Evolutionary conservation across 2,329 filamentous ascomycete genomes (phyloP).

Genomic region (Calonectria pauciramosa): DNA sequence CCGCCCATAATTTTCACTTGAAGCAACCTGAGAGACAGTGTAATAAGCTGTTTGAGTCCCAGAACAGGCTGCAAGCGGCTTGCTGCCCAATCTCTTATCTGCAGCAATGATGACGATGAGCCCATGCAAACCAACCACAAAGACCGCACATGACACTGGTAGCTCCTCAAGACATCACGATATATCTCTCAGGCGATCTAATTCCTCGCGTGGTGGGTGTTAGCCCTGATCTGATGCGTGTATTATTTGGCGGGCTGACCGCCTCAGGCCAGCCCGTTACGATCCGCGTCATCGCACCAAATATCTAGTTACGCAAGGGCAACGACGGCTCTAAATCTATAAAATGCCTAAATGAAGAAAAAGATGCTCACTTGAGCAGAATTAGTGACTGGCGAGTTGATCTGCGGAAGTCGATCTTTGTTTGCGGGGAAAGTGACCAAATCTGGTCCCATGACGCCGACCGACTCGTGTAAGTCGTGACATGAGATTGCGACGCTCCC

Average conservation of each 20-base stretch:
- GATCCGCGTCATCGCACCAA: background rate
- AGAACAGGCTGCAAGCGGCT: background rate
- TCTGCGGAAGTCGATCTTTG: background rate
- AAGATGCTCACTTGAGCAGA: background rate
- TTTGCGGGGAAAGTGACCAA: slow-evolving; percentile 15
- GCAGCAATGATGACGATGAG: background rate
- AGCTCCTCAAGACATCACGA: background rate
- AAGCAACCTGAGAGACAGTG: background rate
- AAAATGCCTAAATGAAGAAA: background rate
- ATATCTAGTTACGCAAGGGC: slow-evolving; percentile 1
- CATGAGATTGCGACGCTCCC: slow-evolving; percentile 25
- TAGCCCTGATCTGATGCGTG: background rate
- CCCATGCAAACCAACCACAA: too few species aligned
- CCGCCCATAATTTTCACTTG: background rate
- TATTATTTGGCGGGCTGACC: slow-evolving; percentile 13
- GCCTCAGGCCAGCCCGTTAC: slow-evolving; percentile 1
- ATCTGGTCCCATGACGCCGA: slow-evolving; percentile 37
- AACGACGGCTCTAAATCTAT: background rate
- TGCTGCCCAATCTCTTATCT: background rate
- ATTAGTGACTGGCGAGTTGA: background rate
- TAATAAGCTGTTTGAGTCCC: background rate
- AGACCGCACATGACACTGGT: background rate
- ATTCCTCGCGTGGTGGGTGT: background rate
- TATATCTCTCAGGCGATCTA: background rate
- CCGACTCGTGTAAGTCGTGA: slow-evolving; percentile 46